phyloP scores from a whole-genome alignment of 1,284 basidiomycete genomes.

The Inonotus hispidus region DNA sequence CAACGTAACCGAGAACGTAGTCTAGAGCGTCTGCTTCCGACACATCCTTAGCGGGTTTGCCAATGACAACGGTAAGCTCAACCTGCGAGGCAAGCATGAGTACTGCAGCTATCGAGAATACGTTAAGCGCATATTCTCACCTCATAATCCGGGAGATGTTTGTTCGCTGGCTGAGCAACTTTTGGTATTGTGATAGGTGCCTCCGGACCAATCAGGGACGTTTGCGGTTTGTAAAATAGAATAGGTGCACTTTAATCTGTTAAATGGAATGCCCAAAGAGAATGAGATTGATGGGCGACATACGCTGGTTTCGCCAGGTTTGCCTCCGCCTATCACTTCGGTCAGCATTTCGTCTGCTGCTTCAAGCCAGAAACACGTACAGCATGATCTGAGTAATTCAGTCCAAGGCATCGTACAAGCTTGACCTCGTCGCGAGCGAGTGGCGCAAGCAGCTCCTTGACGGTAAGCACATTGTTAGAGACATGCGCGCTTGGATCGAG shows the following conservation, averaged over 20 bases:
- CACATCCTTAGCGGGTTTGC: slow-evolving; percentile 74
- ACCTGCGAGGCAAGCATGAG: slow-evolving; percentile 30
- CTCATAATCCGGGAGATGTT: slow-evolving; percentile 82
- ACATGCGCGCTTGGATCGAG: slow-evolving; percentile 60
- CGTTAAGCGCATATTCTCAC: neutral
- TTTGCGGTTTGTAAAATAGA: slow-evolving; percentile 77
- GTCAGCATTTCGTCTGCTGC: neutral
- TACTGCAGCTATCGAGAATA: neutral
- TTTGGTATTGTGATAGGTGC: slow-evolving; percentile 64
- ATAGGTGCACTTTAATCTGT: slow-evolving; percentile 49
- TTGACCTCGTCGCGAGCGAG: slow-evolving; percentile 60
- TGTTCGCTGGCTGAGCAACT: slow-evolving; percentile 62
- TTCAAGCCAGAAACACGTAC: slow-evolving; percentile 35
- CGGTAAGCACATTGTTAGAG: slow-evolving; percentile 57
- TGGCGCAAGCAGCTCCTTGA: slow-evolving; percentile 66
- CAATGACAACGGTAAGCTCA: slow-evolving; percentile 83
- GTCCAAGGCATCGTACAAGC: slow-evolving; percentile 70
- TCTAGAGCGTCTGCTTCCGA: slow-evolving; percentile 70
- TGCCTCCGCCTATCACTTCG: slow-evolving; percentile 52
- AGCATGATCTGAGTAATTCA: slow-evolving; percentile 79
- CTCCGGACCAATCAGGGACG: slow-evolving; percentile 66
- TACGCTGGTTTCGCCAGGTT: slow-evolving; percentile 60
- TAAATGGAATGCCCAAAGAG: neutral
- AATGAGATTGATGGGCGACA: slow-evolving; percentile 25
- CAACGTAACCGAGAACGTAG: slow-evolving; percentile 79